Conservation (phyloP, 176 grass and related monocot species). For the Ensete ventricosum region DNA sequence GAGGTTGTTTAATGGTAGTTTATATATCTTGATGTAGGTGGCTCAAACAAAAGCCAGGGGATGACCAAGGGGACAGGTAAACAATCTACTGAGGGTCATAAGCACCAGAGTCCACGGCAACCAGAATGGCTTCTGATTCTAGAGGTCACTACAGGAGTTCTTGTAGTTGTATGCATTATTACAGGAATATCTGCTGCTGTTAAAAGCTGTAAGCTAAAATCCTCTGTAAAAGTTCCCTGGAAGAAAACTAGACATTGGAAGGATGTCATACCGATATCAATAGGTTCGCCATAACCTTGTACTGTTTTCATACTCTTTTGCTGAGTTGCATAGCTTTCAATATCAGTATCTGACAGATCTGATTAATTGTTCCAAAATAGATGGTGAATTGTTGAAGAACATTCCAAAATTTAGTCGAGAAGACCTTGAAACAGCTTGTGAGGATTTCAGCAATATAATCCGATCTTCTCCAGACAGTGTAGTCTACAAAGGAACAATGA, state of each 20-base stretch:
- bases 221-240: slow-evolving; percentile 58
- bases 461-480: slow-evolving; percentile 58
- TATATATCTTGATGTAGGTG: slow-evolving; percentile 34
- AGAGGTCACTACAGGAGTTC: slow-evolving; percentile 78
- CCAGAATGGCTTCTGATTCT: slow-evolving; percentile 87
- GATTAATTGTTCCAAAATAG: slow-evolving; percentile 28
- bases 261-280: slow-evolving; percentile 55
- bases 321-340: background rate
- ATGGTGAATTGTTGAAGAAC: slow-evolving; percentile 77
- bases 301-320: background rate
- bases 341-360: background rate
- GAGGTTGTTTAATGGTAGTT: background rate
- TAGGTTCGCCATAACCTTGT: slow-evolving; percentile 38
- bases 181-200: slow-evolving; percentile 55
- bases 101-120: slow-evolving; percentile 40
- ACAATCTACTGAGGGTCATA: slow-evolving; percentile 29
- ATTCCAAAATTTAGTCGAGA: slow-evolving; percentile 55
- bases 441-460: slow-evolving; percentile 99
- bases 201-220: slow-evolving; percentile 61
- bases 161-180: slow-evolving; percentile 59
- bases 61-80: slow-evolving; percentile 29
- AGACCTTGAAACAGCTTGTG: slow-evolving; percentile 91
- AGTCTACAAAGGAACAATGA: slow-evolving; percentile 93
- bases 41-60: slow-evolving; percentile 37
- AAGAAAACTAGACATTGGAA: slow-evolving; percentile 56